Evolutionary conservation across 2,329 filamentous ascomycete genomes (phyloP), one percentile per base, ranked within the genome.

Genomic region (Stemphylium beticola): DNA sequence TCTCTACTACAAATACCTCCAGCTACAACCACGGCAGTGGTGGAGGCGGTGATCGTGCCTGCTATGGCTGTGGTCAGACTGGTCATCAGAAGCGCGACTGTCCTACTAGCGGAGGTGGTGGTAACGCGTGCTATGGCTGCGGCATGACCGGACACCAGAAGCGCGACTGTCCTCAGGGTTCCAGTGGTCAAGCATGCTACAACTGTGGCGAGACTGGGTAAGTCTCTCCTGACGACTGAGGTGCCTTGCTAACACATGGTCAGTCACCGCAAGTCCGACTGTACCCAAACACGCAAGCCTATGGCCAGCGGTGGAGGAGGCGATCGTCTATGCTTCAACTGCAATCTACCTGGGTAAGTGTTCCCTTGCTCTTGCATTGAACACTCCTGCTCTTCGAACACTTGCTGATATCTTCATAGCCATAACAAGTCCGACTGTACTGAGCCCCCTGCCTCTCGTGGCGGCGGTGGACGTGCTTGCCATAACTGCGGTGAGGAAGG

Each of bases 181-280:
- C 50, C 10, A 63, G 60, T 45, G 51, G 51, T 24, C 61, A 67
- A 20, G 57, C 53, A 9, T 70, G 69, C 61, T 72, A 63, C 65
- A 73, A 71, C 57, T 73, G 69, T 32, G 72, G 71, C 15, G 39
- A 61, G 17, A 31, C 48, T 18, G 72, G 67, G 65, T 66, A 55
- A 36, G 55, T 53, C 17, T 3, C 43, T 4, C 6, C 1, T 12
- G 2, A 5, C 20, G 29, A 12, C 2, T 24, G 10, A 8, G 39
- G 8, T 22, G 1, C n/a, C 18, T 24, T 38, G 34, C 51, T 58
- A 53, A 56, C 31, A 32, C 17, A 24, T 14, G 12, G 3, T 9
- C n/a, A 63, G 53, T 39, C 62, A 65, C 49, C 57, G 57, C 49
- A 68, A 69, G 58, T 39, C 46, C 18, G 69, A 70, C 7, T 73